These are phyloP conservation scores for Pulveroboletus sp. DNA, from an alignment of 768 basidiomycete species.

Conservation along the genomic window DNA sequence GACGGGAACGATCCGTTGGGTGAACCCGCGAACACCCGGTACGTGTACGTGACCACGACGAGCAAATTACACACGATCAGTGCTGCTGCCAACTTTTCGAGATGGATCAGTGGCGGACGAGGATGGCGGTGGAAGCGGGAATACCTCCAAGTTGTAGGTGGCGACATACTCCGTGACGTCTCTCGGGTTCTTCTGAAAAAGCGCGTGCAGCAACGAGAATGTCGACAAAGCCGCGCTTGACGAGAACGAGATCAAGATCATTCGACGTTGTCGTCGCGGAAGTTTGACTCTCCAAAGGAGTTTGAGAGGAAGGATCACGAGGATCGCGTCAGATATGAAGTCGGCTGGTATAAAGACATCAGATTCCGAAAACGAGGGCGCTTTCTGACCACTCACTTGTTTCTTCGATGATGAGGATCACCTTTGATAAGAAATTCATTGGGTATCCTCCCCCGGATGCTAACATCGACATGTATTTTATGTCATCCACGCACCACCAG, in stretches of 20 bases:
- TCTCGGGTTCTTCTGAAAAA: neutral
- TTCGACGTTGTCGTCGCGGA: slow-evolving; percentile 12
- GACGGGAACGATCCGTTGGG: neutral
- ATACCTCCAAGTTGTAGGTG: neutral
- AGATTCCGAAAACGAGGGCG: neutral
- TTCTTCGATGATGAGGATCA: neutral
- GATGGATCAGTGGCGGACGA: neutral
- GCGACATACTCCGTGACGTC: neutral
- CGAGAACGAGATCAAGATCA: slow-evolving; percentile 16
- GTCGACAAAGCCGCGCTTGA: slow-evolving; percentile 7
- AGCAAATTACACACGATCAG: slow-evolving; percentile 16
- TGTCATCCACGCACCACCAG: neutral
- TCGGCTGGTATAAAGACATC: neutral
- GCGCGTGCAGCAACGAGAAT: neutral
- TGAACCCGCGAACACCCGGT: neutral
- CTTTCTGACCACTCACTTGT: neutral
- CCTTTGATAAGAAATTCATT: neutral
- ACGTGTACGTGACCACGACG: slow-evolving; percentile 11
- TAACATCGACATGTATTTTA: no score
- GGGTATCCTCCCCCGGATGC: neutral
- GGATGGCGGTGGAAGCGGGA: neutral
- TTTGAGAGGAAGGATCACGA: neutral
- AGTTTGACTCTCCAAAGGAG: slow-evolving; percentile 16
- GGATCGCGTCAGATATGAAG: neutral
- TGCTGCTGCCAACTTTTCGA: neutral